Evolutionary conservation across 257 asterid genomes (phyloP), one percentile per base, ranked within the genome.

Genomic region (Nicotiana obtusifolia): DNA sequence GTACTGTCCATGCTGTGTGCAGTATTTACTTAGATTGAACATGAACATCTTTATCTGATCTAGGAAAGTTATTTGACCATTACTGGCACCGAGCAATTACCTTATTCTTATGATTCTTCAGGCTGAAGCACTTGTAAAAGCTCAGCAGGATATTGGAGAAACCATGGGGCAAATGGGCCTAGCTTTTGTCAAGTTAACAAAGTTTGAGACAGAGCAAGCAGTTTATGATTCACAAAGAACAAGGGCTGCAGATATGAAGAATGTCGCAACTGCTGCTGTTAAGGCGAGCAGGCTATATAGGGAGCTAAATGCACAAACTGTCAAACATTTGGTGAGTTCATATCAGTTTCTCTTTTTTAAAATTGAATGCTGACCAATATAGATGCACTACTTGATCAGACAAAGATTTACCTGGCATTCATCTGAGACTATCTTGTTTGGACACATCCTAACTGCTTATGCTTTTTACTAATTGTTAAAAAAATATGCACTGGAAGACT

Each of bases 71-170:
- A 44, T 71, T 71, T 71, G 60, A 37, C 59, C 20, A 22, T 22
- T 71, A 75, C 80, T 75, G 35, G 80, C 41, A 52, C 80, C 8
- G 80, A 75, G 24, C 44, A 24, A 22, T 75, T 52, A 41, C 57
- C 19, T 28, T 24, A 75, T 75, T 75, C 62, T n/a, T 75, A 75
- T 49, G 16, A 65, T 49, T 83, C 77, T 81, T 81, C 86, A 94
- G 99, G 98, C 99, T 35, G 99, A 96, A 90, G 86, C 93, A 81
- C 95, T 96, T 73, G 98, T 96, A 35, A 94, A 94, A 86, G 90
- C 95, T 66, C 98, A 96, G 86, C 98, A 96, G 87, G 99, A 96
- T 81, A 96, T 93, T 59, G 98, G 99, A 87, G 98, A 94, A 87
- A 93, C 98, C 69, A 87, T 93, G 89, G 99, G 99, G 76, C 98